A percentile compares a stretch with the other conserved stretches of the same genome.
phyloP scores from a whole-genome alignment of 2,329 filamentous ascomycete genomes.

The Trichoderma lentiforme region DNA sequence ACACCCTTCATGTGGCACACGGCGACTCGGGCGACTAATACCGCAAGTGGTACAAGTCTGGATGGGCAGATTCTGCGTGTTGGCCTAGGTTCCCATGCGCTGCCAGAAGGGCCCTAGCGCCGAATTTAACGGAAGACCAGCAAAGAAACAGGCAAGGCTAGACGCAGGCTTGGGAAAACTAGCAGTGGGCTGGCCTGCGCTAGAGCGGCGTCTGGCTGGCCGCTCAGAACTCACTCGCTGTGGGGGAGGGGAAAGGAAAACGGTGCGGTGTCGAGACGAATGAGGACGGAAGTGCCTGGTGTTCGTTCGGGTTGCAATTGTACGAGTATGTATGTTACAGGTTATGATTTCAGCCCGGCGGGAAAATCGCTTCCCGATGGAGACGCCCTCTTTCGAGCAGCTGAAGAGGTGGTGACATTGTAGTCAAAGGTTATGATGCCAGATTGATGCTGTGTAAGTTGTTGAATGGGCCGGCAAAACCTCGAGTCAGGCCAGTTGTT shows the following conservation, averaged over 20 bases:
- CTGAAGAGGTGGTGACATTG: neutral
- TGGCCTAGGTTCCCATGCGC: neutral
- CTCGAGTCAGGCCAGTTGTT: neutral
- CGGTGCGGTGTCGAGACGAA: neutral
- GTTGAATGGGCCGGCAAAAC: neutral
- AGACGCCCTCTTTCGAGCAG: neutral
- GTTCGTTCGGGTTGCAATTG: neutral
- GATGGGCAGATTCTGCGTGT: neutral
- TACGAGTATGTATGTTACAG: neutral
- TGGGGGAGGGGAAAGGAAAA: constrained; percentile 1
- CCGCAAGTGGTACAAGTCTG: neutral
- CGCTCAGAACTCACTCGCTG: constrained; percentile 2
- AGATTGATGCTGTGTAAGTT: neutral
- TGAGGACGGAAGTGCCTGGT: neutral
- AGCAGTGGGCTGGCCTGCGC: neutral
- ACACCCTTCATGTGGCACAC: neutral
- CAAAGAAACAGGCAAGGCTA: constrained; percentile 8
- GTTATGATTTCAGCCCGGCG: neutral
- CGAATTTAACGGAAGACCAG: neutral
- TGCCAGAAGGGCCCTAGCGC: constrained; percentile 15
- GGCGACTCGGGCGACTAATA: neutral
- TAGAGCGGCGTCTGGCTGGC: constrained; percentile 6
- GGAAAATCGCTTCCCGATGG: neutral
- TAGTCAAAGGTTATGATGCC: neutral
- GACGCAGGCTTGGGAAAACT: constrained; percentile 6